phyloP scores from a whole-genome alignment of 305 asterid species.

The Fraxinus platypoda region DNA sequence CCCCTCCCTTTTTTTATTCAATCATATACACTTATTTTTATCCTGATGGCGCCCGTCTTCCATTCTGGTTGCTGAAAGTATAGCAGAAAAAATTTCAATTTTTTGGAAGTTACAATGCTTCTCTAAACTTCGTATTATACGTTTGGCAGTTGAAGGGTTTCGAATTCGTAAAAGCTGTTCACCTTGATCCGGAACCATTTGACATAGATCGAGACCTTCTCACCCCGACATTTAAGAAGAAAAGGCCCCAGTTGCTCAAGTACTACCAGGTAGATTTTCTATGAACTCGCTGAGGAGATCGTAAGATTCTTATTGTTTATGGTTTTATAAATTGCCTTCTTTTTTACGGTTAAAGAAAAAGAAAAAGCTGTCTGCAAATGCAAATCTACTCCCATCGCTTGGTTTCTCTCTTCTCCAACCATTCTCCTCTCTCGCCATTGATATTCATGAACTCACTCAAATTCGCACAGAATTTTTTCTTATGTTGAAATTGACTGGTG shows the following conservation, averaged over 20 bases:
- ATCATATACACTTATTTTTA: not conserved
- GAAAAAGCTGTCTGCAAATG: not conserved
- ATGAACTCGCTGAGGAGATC: not conserved
- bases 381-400: not conserved
- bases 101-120: not conserved
- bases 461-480: not conserved
- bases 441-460: not conserved
- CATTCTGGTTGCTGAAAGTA: not conserved
- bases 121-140: slow-evolving; percentile 9
- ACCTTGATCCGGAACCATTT: slow-evolving; percentile 85
- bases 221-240: slow-evolving; percentile 91
- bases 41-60: not conserved
- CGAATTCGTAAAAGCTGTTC: slow-evolving; percentile 73
- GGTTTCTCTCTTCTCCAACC: not conserved
- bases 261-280: slow-evolving; percentile 66
- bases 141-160: slow-evolving; percentile 82
- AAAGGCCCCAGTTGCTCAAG: slow-evolving; percentile 84
- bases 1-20: not conserved
- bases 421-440: not conserved
- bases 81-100: not conserved
- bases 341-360: not conserved
- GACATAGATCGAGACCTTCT: slow-evolving; percentile 92
- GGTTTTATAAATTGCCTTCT: not conserved
- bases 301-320: not conserved
- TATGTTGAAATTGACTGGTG: not conserved